phyloP scores from a whole-genome alignment of 306 rosid genomes.

The barrel medic (Medicago truncatula) region DNA sequence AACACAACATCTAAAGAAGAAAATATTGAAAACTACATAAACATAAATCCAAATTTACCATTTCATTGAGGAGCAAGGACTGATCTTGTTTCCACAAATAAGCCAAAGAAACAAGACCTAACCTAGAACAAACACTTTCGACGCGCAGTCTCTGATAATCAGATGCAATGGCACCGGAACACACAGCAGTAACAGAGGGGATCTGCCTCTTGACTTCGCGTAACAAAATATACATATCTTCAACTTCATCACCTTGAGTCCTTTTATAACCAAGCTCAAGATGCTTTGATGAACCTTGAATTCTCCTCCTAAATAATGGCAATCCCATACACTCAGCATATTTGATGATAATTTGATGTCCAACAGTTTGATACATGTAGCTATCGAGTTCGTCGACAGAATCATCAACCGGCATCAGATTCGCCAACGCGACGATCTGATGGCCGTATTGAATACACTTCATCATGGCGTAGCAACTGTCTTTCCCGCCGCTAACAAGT shows the following conservation, averaged over 20 bases:
- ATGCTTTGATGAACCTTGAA: slow-evolving; percentile 34
- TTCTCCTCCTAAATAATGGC: too few relatives aligned
- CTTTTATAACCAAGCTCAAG: slow-evolving; percentile 81
- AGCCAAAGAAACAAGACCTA: slow-evolving; percentile 97
- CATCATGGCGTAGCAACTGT: too few relatives aligned
- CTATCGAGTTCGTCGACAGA: too few relatives aligned
- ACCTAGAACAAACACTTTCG: slow-evolving; percentile 98
- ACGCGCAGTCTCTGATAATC: slow-evolving; percentile 97
- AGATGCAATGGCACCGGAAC: slow-evolving; percentile 98
- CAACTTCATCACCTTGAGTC: slow-evolving; percentile 96
- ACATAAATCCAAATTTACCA: slow-evolving; percentile 63
- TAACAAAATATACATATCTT: slow-evolving; percentile 87
- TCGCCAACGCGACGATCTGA: too few relatives aligned
- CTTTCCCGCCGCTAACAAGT: too few relatives aligned
- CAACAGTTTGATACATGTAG: too few relatives aligned
- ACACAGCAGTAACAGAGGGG: slow-evolving; percentile 81
- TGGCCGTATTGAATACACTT: too few relatives aligned
- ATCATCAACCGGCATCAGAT: too few relatives aligned
- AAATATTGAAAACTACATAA: slow-evolving; percentile 18
- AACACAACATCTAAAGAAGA: neutral
- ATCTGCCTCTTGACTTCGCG: slow-evolving; percentile 86
- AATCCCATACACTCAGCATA: too few relatives aligned
- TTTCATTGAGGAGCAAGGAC: slow-evolving; percentile 88
- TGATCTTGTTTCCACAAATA: slow-evolving; percentile 98
- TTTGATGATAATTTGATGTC: too few relatives aligned